These are phyloP conservation scores for Medicago ruthenica DNA, from an alignment of 306 rosid genomes.

Conservation along the genomic window DNA sequence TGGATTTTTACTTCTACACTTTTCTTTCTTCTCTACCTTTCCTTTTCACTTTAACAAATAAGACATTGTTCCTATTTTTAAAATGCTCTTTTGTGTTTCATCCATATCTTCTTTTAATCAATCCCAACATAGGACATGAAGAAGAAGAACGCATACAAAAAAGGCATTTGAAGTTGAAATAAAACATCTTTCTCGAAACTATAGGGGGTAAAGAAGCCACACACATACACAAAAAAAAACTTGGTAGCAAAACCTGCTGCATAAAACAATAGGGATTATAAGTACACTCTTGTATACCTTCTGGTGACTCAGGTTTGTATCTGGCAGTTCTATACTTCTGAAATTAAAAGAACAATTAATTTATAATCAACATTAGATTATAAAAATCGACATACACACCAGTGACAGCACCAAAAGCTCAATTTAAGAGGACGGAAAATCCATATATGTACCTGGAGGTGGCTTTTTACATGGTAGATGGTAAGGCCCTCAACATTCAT, in stretches of 20 bases:
- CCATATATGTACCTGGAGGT: slow-evolving; percentile 73
- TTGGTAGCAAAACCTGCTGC: slow-evolving; percentile 16
- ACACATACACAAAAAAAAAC: not conserved
- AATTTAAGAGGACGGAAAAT: slow-evolving; percentile 34
- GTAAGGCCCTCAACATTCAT: slow-evolving; percentile 93
- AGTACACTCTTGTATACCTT: slow-evolving; percentile 60
- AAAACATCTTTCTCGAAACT: not conserved
- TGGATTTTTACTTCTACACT: too few relatives aligned
- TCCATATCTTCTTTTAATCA: not conserved
- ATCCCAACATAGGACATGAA: not conserved
- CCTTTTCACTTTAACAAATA: too few relatives aligned
- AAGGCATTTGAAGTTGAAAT: slow-evolving; percentile 4
- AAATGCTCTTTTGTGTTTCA: not conserved
- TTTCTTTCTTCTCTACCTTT: too few relatives aligned
- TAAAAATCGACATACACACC: not conserved
- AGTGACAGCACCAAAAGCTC: not conserved
- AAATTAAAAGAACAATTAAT: slow-evolving; percentile 33
- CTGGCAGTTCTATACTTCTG: slow-evolving; percentile 98
- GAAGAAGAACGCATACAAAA: not conserved
- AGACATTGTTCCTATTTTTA: too few relatives aligned
- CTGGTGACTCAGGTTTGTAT: slow-evolving; percentile 86
- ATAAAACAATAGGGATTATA: slow-evolving; percentile 43
- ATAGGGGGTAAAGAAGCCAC: not conserved
- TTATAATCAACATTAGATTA: slow-evolving; percentile 24
- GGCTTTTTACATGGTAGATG: slow-evolving; percentile 97